These are phyloP conservation scores for Triticum timopheevii DNA, from an alignment of 176 grass and related monocot species.

Conservation along the genomic window DNA sequence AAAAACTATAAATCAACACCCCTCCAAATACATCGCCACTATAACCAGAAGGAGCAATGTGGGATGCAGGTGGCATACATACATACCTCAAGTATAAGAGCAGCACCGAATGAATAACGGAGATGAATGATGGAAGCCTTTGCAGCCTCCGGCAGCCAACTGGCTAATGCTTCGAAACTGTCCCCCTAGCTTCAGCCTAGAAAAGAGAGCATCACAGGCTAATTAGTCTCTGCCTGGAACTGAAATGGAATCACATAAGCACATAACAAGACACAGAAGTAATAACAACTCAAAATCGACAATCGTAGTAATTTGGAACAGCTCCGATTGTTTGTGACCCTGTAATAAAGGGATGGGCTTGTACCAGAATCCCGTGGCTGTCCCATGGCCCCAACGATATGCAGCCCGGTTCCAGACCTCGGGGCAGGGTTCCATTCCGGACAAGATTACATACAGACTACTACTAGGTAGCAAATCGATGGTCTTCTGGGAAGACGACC, in stretches of 20 bases:
- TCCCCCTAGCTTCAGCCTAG: neutral
- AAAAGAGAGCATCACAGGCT: neutral
- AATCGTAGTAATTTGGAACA: neutral
- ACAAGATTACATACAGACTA: neutral
- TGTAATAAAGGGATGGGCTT: neutral
- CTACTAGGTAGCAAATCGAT: neutral
- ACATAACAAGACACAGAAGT: neutral
- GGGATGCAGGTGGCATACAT: neutral
- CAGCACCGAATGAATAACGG: neutral
- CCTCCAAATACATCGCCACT: neutral
- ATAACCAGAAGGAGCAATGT: neutral
- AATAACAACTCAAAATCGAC: neutral
- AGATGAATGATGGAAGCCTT: conserved; percentile 8
- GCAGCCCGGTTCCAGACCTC: neutral
- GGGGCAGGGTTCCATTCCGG: neutral
- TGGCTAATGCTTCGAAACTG: neutral
- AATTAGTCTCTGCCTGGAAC: neutral
- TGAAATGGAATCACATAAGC: neutral
- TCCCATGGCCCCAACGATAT: neutral
- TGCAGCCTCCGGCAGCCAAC: neutral
- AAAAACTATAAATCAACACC: neutral
- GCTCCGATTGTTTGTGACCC: neutral
- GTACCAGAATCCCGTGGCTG: neutral
- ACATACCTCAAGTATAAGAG: conserved; percentile 20
- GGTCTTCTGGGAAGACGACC: neutral